Evolutionary conservation across 176 grass and related monocot species (phyloP), one percentile per base, ranked within the genome.

Genomic region (Phoenix dactylifera): DNA sequence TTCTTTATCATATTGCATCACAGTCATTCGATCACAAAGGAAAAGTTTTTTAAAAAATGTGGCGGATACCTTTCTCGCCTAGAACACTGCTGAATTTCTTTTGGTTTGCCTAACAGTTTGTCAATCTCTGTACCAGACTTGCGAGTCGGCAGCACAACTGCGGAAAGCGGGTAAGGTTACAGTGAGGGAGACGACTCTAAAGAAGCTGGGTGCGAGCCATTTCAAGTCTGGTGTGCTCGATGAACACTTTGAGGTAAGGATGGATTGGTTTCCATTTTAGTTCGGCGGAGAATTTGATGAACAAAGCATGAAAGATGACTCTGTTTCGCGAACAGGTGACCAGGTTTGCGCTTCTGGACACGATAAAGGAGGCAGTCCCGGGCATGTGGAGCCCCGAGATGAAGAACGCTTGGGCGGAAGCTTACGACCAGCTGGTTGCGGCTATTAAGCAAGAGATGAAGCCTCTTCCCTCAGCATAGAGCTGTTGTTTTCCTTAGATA

Each of bases 381-480:
- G 74, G 88, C 25, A 94, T 94, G 81, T 94, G 89, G 84, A 56
- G 77, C 55, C 44, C 60, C 1, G 81, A 82, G 51, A 88, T 88
- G 89, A 94, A 76, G 67, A 64, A 58, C 32, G 84, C 84, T 3
- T 94, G 89, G 89, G 65, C 68, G 16, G 74, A 84, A 51, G 89
- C 84, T 6, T 94, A 79, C 67, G 72, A 82, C 61, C 80, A 88
- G 15, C 77, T 94, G 55, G 89, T 94, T 53, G 75, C 76, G 1
- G 89, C 89, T 19, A 94, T 94, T 66, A 79, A 88, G 62, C 71
- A 18, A 20, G 89, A 94, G 74, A 94, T 88, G 89, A 94, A 88
- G 55, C 66, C 76, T 17, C 58, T 70, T 22, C 63, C 88, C 26
- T n/a, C 76, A 15, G 79, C 59, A 29, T 74, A 15, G 10, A 23